Base-by-base conservation (phyloP, 2,329 filamentous ascomycete genomes). In the Pleurostoma richardsiae region DNA sequence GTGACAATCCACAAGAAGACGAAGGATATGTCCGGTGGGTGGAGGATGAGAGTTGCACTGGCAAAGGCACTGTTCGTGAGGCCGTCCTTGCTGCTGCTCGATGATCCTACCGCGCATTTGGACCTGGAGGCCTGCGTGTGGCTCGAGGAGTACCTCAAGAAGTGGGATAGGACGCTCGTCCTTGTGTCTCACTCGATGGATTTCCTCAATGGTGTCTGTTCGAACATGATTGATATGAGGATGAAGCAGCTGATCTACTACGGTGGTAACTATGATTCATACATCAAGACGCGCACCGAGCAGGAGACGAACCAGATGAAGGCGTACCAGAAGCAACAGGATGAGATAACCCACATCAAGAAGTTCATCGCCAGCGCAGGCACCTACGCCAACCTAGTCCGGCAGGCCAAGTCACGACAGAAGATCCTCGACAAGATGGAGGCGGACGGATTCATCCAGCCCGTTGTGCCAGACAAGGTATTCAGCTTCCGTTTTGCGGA, bases 341-440 rank as follows among this genome's bases (percentile, higher is more conserved):
- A 99, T 53, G 94, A 99, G 77, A 99, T 99, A 69, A 81, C 84
- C 58, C 95, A 99, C 79, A 99, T 99, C 80, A 97, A 99, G 80
- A 96, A 97, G 76, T 99, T 99, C 80, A 99, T 99, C 68, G 94
- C 95, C 64, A 96, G 92, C 52, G 94, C 94, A 48, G 94, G 95
- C 91, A 99, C 94, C 51, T 99, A 99, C 65, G 94, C 95, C 82
- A 99, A 99, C 78, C 80, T 99, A 77, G 94, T 99, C 66, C 83
- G 89, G 69, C 94, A 99, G 74, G 95, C 95, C 72, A 99, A 99
- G 80, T 97, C 94, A 40, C 85, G 94, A 55, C 94, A 99, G 74
- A 99, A 99, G 89, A 97, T 97, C 70, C 80, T 97, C 57, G 94
- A 99, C 82, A 99, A 99, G 85, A 99, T 99, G 94, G 92, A 97